A percentile compares a stretch with the other conserved stretches of the same genome.
phyloP scores from a whole-genome alignment of 2,329 filamentous ascomycete genomes.

The Xylariaceae sp. region DNA sequence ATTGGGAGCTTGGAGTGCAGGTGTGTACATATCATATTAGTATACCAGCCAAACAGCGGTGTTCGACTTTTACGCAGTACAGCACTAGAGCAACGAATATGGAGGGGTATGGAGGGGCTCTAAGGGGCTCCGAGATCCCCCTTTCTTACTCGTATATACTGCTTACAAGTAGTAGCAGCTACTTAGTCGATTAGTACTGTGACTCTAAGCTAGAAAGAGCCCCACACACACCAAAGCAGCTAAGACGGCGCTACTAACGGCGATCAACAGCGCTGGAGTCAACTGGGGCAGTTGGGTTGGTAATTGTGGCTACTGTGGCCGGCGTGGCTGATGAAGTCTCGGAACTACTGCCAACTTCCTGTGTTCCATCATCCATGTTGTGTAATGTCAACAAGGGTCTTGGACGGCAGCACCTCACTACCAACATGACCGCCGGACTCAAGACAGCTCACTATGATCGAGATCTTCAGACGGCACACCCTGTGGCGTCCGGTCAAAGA shows the following conservation, averaged over 20 bases:
- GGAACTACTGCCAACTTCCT: conserved; percentile 19
- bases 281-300: conserved; percentile 13
- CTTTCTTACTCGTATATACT: no score
- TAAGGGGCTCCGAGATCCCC: no score
- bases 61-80: no score
- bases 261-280: conserved; percentile 26
- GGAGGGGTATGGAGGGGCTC: no score
- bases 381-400: conserved; percentile 9
- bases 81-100: no score
- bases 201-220: conserved; percentile 1
- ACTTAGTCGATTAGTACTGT: no score
- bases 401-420: background rate
- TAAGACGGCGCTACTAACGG: conserved; percentile 11
- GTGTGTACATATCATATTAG: no score
- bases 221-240: background rate
- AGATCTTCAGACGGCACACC: conserved; percentile 13
- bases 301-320: conserved; percentile 23
- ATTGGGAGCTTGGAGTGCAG: no score
- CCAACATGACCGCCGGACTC: conserved; percentile 2
- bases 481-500: background rate
- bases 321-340: conserved; percentile 25
- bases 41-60: no score
- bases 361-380: conserved; percentile 2
- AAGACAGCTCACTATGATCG: conserved; percentile 20
- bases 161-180: no score